Conservation (phyloP, 164 flowering plant genomes). For the Chimonanthus salicifolius region DNA sequence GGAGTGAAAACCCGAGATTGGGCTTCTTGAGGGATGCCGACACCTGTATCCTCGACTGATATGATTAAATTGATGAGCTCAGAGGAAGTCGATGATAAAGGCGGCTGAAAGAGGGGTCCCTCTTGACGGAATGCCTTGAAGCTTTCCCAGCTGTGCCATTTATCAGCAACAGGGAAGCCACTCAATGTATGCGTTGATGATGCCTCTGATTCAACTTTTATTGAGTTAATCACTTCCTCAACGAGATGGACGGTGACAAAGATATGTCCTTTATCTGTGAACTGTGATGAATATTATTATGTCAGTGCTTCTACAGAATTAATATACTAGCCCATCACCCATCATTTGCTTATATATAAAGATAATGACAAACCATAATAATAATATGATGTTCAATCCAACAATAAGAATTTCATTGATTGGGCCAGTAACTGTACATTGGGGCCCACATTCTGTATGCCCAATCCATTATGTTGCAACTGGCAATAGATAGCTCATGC, state of each 20-base stretch:
- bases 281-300: conserved; percentile 37
- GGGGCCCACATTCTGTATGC: background rate
- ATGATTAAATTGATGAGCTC: conserved; percentile 58
- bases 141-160: conserved; percentile 62
- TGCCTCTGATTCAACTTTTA: conserved; percentile 43
- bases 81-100: conserved; percentile 24
- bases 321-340: background rate
- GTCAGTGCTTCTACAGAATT: background rate
- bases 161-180: conserved; percentile 77
- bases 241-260: conserved; percentile 76
- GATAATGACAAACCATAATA: background rate
- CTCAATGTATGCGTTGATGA: conserved; percentile 63
- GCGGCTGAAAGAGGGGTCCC: conserved; percentile 16
- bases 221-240: conserved; percentile 59
- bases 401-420: background rate
- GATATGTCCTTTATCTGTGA: conserved; percentile 91
- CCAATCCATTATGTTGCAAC: background rate
- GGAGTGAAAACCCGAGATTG: conserved; percentile 85
- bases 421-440: background rate
- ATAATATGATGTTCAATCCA: background rate
- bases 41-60: conserved; percentile 95
- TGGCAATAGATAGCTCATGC: background rate
- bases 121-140: conserved; percentile 53
- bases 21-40: conserved; percentile 80
- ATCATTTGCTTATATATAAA: too few species aligned